Percentiles rank a stretch among this genome's conserved stretches.
phyloP scores from a whole-genome alignment of 1,139 yeast species.

The Hansenula lynferdii region DNA sequence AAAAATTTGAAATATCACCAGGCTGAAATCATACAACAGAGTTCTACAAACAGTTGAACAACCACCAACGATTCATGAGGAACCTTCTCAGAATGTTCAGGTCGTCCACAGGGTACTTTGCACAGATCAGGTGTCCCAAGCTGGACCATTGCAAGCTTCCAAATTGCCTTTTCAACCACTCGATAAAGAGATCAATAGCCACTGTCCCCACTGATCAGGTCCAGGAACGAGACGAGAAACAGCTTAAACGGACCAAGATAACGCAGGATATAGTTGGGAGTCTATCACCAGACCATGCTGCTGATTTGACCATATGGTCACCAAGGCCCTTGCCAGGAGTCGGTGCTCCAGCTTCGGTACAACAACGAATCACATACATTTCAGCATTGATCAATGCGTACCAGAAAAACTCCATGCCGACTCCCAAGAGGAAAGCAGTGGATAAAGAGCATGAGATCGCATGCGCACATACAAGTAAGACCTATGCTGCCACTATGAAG shows the following conservation, averaged over 20 bases:
- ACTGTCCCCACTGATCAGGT: background rate
- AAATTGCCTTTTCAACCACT: constrained; percentile 17
- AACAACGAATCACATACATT: constrained; percentile 43
- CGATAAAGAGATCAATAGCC: constrained; percentile 4
- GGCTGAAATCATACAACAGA: too few species aligned
- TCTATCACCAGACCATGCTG: too few species aligned
- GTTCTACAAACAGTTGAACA: too few species aligned
- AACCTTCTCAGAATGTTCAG: constrained; percentile 11
- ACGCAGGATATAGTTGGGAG: too few species aligned
- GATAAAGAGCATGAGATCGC: constrained; percentile 50
- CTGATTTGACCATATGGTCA: constrained; percentile 1
- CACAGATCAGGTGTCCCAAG: constrained; percentile 12
- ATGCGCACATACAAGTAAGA: constrained; percentile 31
- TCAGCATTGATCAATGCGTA: constrained; percentile 38
- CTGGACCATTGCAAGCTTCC: constrained; percentile 11
- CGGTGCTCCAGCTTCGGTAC: constrained; percentile 50
- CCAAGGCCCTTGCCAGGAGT: constrained; percentile 31
- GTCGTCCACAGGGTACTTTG: constrained; percentile 5
- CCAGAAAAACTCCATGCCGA: constrained; percentile 26
- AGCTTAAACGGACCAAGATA: too few species aligned
- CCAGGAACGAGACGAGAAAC: background rate
- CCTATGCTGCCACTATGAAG: constrained; percentile 32
- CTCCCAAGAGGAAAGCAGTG: constrained; percentile 38
- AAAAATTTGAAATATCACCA: too few species aligned
- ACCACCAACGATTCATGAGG: background rate